Conservation (phyloP, 164 flowering plant species). For the Sextonia rubra region DNA sequence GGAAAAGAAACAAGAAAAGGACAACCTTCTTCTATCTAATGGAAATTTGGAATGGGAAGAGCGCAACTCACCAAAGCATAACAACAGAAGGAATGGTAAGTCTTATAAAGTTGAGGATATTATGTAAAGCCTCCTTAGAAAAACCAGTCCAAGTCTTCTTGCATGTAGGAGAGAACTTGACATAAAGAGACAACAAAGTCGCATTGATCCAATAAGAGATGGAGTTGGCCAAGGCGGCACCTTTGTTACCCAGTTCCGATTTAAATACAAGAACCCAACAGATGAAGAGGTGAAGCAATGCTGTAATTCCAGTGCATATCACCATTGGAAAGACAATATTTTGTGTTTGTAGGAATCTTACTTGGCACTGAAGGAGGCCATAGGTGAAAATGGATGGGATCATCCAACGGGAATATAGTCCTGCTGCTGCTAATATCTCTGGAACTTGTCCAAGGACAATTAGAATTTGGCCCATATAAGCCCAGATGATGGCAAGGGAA, state of each 20-base stretch:
- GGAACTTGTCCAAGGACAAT: constrained; percentile 24
- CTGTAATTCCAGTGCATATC: constrained; percentile 26
- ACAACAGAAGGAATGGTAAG: constrained; percentile 22
- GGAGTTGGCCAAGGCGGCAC: constrained; percentile 33
- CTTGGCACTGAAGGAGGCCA: constrained; percentile 31
- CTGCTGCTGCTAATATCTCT: constrained; percentile 30
- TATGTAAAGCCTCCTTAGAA: constrained; percentile 17
- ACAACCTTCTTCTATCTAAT: neutral
- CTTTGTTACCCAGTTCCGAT: constrained; percentile 25
- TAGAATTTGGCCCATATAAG: constrained; percentile 22
- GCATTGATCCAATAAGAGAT: constrained; percentile 28
- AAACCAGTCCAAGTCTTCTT: constrained; percentile 23
- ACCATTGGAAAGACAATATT: constrained; percentile 37
- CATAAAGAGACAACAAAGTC: constrained; percentile 11
- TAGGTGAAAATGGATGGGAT: constrained; percentile 32
- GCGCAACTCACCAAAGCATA: constrained; percentile 19
- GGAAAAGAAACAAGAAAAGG: neutral
- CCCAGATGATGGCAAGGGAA: constrained; percentile 33
- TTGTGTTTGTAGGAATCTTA: constrained; percentile 32
- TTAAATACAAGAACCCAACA: constrained; percentile 38
- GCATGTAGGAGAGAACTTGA: constrained; percentile 19
- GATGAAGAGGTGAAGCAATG: constrained; percentile 23
- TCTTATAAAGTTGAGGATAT: constrained; percentile 12
- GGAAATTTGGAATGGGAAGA: neutral
- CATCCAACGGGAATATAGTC: constrained; percentile 29